Percentiles rank a stretch among this genome's conserved stretches.
These are phyloP conservation scores for Nemania diffusa DNA, from an alignment of 2,329 filamentous ascomycete species.

Conservation along the genomic window DNA sequence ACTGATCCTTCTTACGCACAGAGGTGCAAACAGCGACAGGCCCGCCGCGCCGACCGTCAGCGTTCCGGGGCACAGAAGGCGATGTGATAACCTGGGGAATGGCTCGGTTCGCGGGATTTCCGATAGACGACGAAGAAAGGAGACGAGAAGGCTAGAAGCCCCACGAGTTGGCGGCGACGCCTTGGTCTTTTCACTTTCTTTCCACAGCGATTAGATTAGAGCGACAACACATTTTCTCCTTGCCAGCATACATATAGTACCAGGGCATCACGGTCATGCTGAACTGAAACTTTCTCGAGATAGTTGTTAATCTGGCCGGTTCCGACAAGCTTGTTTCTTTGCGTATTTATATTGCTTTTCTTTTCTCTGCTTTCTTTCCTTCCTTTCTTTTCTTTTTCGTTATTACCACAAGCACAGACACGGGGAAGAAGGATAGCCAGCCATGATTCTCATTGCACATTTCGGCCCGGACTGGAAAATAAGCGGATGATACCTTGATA, in stretches of 20 bases:
- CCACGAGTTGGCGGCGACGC: slow-evolving; percentile 2
- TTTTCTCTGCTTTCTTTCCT: neutral
- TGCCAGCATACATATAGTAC: slow-evolving; percentile 36
- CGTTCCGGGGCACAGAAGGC: neutral
- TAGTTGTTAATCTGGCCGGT: slow-evolving; percentile 32
- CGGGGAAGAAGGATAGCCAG: slow-evolving; percentile 6
- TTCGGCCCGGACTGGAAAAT: slow-evolving; percentile 24
- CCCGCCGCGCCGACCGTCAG: slow-evolving; percentile 42
- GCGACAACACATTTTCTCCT: slow-evolving; percentile 35
- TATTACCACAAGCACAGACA: neutral
- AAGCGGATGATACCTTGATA: slow-evolving; percentile 23
- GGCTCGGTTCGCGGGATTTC: neutral
- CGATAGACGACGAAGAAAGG: neutral
- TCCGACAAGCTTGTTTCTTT: slow-evolving; percentile 22
- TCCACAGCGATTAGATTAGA: slow-evolving; percentile 34
- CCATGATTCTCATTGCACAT: slow-evolving; percentile 27
- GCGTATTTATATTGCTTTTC: slow-evolving; percentile 20
- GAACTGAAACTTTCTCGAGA: slow-evolving; percentile 29
- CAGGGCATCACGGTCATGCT: slow-evolving; percentile 23
- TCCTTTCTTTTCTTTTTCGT: slow-evolving; percentile 5
- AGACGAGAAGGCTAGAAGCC: neutral
- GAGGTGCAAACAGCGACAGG: slow-evolving; percentile 46
- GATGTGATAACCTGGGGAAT: slow-evolving; percentile 3
- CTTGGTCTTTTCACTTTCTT: slow-evolving; percentile 32
- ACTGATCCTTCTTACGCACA: slow-evolving; percentile 42